Conservation (phyloP, 1,284 basidiomycete genomes). For the Sporisorium sorghi region DNA sequence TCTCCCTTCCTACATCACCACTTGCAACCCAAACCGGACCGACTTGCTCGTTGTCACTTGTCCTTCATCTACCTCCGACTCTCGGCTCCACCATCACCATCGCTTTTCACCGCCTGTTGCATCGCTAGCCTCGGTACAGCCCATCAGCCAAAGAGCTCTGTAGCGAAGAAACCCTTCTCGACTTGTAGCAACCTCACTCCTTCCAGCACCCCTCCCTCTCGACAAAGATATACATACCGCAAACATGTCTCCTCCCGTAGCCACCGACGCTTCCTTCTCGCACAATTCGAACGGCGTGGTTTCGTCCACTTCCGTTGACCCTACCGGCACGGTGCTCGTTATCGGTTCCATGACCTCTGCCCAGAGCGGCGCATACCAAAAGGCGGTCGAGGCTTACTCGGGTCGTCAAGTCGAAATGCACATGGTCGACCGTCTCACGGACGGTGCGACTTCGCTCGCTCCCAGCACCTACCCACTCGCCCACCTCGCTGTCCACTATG, state of each 20-base stretch:
- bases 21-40: neutral
- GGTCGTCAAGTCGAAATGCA: constrained; percentile 64
- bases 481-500: constrained; percentile 48
- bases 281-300: constrained; percentile 45
- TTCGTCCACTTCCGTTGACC: constrained; percentile 42
- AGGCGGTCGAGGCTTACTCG: constrained; percentile 50
- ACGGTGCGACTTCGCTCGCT: constrained; percentile 52
- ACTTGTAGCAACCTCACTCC: neutral
- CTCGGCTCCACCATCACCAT: neutral
- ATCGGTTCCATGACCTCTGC: constrained; percentile 65
- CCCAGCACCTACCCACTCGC: constrained; percentile 48
- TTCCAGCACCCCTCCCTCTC: neutral
- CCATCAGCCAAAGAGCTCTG: too few species aligned
- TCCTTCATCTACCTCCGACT: neutral
- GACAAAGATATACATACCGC: neutral
- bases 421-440: constrained; percentile 67
- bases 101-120: neutral
- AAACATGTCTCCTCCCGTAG: constrained; percentile 44
- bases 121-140: neutral
- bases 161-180: neutral
- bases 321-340: constrained; percentile 53
- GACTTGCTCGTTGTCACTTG: neutral
- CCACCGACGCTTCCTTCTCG: constrained; percentile 40
- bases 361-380: constrained; percentile 59
- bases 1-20: neutral